These are phyloP conservation scores for Helicocarpus griseus DNA, from an alignment of 2,329 filamentous ascomycete species.

Conservation along the genomic window DNA sequence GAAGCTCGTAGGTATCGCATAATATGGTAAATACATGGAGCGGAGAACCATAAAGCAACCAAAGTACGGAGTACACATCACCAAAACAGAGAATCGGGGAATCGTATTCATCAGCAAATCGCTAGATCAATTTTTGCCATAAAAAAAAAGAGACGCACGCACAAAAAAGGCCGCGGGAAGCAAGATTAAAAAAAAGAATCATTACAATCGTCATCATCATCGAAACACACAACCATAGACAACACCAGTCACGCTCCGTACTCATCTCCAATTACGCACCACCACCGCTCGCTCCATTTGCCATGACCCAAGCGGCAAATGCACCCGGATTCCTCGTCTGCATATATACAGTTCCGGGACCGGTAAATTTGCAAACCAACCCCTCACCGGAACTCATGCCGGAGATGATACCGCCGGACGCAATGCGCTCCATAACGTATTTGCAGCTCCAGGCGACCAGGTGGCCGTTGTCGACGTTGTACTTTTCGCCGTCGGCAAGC, in stretches of 20 bases:
- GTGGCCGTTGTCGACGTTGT: slow-evolving; percentile 88
- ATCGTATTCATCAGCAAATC: not conserved
- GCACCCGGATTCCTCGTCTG: slow-evolving; percentile 78
- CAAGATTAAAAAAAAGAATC: not conserved
- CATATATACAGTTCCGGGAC: slow-evolving; percentile 79
- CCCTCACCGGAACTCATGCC: slow-evolving; percentile 73
- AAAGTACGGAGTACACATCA: too few species aligned
- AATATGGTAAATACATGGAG: not conserved
- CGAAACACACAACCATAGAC: not conserved
- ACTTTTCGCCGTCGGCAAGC: slow-evolving; percentile 61
- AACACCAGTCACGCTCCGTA: not conserved
- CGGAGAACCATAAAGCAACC: not conserved
- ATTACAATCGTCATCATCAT: not conserved
- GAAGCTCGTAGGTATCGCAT: not conserved
- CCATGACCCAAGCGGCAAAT: slow-evolving; percentile 44
- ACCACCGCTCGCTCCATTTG: slow-evolving; percentile 1
- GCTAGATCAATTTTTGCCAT: not conserved
- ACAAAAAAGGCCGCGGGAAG: too few species aligned
- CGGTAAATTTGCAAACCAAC: slow-evolving; percentile 87
- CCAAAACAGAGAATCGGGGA: not conserved
- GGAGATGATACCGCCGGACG: slow-evolving; percentile 90
- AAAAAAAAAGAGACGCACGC: not conserved
- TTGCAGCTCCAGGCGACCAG: slow-evolving; percentile 95
- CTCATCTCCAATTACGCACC: not conserved
- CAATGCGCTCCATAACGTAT: slow-evolving; percentile 80